phyloP scores from a whole-genome alignment of 1,284 basidiomycete genomes.

The Puccinia triticina region DNA sequence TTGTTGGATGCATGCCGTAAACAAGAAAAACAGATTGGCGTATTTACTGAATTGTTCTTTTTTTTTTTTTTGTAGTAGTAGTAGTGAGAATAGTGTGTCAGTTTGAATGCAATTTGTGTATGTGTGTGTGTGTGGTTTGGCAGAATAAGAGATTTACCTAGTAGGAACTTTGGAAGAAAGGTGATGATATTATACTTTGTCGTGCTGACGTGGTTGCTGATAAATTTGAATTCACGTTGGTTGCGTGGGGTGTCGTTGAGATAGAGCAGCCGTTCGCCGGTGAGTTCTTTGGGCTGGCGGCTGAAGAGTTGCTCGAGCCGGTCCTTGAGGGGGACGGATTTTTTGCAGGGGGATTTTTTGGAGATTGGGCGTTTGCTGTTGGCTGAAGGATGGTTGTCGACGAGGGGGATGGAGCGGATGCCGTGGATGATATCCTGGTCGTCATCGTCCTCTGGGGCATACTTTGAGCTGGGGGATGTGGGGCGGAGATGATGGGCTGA shows the following conservation, averaged over 20 bases:
- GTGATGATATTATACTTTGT: slow-evolving; percentile 91
- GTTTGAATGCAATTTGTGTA: neutral
- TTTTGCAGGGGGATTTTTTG: neutral
- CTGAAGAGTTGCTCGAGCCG: slow-evolving; percentile 16
- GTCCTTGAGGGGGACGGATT: slow-evolving; percentile 2
- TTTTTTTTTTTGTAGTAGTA: neutral
- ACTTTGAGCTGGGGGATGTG: slow-evolving; percentile 24
- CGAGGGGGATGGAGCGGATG: slow-evolving; percentile 49
- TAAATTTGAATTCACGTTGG: slow-evolving; percentile 50
- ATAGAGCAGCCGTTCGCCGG: slow-evolving; percentile 50
- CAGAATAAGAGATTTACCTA: slow-evolving; percentile 66
- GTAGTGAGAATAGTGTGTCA: no score
- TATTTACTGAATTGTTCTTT: slow-evolving; percentile 97
- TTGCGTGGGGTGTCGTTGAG: slow-evolving; percentile 40
- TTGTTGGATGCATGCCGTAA: slow-evolving; percentile 97
- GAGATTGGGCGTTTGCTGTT: neutral
- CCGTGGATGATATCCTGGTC: slow-evolving; percentile 26
- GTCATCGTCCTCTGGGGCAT: slow-evolving; percentile 11
- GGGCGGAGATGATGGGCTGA: neutral
- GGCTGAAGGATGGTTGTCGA: slow-evolving; percentile 21
- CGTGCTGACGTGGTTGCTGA: slow-evolving; percentile 81
- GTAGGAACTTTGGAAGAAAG: slow-evolving; percentile 90
- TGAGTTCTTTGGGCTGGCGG: slow-evolving; percentile 43
- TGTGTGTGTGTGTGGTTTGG: neutral
- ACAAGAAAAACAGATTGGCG: slow-evolving; percentile 97